These are phyloP conservation scores for Dichotomocladium elegans DNA, from an alignment of 371 early-diverging fungal genomes.

Conservation along the genomic window DNA sequence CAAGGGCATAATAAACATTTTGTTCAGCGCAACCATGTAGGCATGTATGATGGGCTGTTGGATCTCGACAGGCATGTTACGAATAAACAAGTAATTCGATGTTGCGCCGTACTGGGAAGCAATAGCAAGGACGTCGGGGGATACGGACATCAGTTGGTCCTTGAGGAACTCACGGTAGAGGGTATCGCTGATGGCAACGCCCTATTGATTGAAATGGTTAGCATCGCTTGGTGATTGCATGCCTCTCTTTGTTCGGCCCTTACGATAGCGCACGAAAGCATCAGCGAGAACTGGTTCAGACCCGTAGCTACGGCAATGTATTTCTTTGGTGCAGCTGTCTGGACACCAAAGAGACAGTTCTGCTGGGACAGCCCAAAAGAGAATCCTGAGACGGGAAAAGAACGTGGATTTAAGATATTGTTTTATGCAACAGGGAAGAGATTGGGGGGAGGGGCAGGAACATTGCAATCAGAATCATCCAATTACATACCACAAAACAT, in stretches of 20 bases:
- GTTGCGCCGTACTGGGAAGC: conserved; percentile 26
- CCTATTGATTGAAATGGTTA: conserved; percentile 2
- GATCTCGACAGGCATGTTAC: conserved; percentile 21
- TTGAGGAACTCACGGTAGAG: conserved; percentile 15
- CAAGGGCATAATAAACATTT: neutral
- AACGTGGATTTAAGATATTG: neutral
- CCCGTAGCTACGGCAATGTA: conserved; percentile 70
- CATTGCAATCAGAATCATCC: conserved; percentile 8
- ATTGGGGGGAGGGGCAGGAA: neutral
- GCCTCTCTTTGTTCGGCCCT: too few relatives aligned
- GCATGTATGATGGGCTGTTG: conserved; percentile 42
- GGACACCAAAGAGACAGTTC: conserved; percentile 57
- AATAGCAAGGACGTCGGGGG: conserved; percentile 5
- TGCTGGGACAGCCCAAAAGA: conserved; percentile 67
- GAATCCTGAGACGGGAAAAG: conserved; percentile 9
- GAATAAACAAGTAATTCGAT: conserved; percentile 22
- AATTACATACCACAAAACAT: conserved; percentile 20
- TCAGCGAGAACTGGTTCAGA: conserved; percentile 17
- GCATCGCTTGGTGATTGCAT: too few relatives aligned
- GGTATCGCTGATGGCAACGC: conserved; percentile 31
- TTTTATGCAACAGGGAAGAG: too few relatives aligned
- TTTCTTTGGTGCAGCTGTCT: conserved; percentile 43
- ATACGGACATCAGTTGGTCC: conserved; percentile 9
- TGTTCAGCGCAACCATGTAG: neutral
- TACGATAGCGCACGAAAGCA: conserved; percentile 26